Base-by-base conservation (phyloP, 2,329 filamentous ascomycete species). In the Zopfia rhizophila region DNA sequence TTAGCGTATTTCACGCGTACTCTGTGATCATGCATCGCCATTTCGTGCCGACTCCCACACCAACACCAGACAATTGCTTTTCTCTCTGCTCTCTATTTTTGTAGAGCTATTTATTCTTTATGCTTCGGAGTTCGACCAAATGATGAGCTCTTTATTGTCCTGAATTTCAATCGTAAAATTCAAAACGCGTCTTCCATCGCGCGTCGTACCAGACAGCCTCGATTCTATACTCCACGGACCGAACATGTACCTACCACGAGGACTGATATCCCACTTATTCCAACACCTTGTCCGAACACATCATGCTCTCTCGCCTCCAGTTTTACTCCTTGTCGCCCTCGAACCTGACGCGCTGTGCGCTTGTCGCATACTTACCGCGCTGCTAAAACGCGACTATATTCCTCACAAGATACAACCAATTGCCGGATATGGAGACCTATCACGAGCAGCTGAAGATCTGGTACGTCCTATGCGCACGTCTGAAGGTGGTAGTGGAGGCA, bases 341-440 rank as follows among this genome's bases (percentile, higher is more conserved):
- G 93, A 97, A 67, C 91, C 94, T 43, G 94, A 99, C 76, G 90
- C 94, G 54, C 85, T 99, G 52, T 97, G 93, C 74, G 94, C 92
- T 53, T 96, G 91, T 70, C 91, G 92, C 51, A 97, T 99, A 51
- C 84, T 99, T 35, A 96, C 93, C 3, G 83, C 88, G 38, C 82
- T 99, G n/a, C 81, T 99, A 50, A 97, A 96, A 75, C 89, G 93
- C 79, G 94, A 99, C 78, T 97, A 96, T 69, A 96, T 99, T 60
- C 90, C 89, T 11, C 93, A 97, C 77, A 97, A 97, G 75, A 96
- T 97, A 65, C 90, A 97, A 65, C 94, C 94, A 1, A 88, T 99
- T 42, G 85, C 90, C 14, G 94, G 94, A 43, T 97, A 97, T 84
- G 87, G 85, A 56, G 94, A 97, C 70, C 83, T 99, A 33, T 82